Conservation (phyloP, 2,329 filamentous ascomycete species). For the Cadophora sp. region DNA sequence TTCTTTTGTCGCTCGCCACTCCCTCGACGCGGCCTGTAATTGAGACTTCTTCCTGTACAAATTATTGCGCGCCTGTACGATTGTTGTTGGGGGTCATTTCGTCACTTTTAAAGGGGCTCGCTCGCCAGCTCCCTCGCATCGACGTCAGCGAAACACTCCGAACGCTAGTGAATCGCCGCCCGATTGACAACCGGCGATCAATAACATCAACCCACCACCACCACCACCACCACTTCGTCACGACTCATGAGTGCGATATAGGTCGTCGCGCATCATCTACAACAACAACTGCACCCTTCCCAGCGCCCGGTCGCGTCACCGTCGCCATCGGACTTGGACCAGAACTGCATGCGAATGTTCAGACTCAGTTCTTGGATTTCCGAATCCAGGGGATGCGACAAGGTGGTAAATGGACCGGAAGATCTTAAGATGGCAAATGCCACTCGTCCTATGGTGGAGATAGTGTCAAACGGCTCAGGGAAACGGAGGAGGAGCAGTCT, state of each 20-base stretch:
- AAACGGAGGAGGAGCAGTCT: slow-evolving; percentile 41
- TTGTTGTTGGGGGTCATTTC: slow-evolving; percentile 17
- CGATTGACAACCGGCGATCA: slow-evolving; percentile 24
- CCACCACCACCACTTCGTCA: slow-evolving; percentile 9
- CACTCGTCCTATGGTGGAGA: slow-evolving; percentile 37
- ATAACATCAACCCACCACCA: slow-evolving; percentile 19
- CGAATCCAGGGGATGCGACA: slow-evolving; percentile 64
- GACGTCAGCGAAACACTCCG: slow-evolving; percentile 28
- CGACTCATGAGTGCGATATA: slow-evolving; percentile 24
- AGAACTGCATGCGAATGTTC: slow-evolving; percentile 61
- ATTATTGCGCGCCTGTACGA: slow-evolving; percentile 25
- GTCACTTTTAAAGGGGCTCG: slow-evolving; percentile 20
- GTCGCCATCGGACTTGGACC: slow-evolving; percentile 7
- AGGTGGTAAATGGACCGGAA: slow-evolving; percentile 52
- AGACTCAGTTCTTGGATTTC: slow-evolving; percentile 61
- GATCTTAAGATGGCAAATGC: slow-evolving; percentile 49
- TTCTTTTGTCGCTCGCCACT: slow-evolving; percentile 28
- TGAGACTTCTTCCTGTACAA: slow-evolving; percentile 34
- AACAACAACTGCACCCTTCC: slow-evolving; percentile 18
- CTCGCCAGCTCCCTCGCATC: slow-evolving; percentile 25
- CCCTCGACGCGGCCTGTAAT: slow-evolving; percentile 39
- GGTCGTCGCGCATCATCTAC: slow-evolving; percentile 19
- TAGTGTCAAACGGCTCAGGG: slow-evolving; percentile 24
- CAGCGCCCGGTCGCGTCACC: slow-evolving; percentile 29
- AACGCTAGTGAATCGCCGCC: slow-evolving; percentile 19